phyloP scores from a whole-genome alignment of 768 basidiomycete genomes.

The Gymnopilus junonius region DNA sequence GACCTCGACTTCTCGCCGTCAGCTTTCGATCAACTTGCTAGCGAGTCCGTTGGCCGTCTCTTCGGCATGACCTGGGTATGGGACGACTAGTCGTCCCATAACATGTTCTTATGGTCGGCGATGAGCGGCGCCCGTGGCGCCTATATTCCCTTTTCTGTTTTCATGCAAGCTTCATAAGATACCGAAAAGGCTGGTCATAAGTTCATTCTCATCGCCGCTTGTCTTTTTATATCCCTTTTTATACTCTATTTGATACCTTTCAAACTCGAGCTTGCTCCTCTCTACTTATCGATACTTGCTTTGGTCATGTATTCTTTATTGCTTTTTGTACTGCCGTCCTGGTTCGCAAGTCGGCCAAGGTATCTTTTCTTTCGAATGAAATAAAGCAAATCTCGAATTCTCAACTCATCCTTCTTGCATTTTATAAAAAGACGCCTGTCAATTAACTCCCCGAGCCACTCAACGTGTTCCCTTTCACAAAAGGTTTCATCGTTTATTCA shows the following conservation, averaged over 20 bases:
- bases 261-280: conserved; percentile 32
- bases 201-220: conserved; percentile 19
- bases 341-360: conserved; percentile 19
- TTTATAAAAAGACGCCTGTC: background rate
- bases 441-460: background rate
- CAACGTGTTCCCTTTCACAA: background rate
- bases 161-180: conserved; percentile 21
- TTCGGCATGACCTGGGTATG: conserved; percentile 53
- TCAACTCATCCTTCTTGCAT: background rate
- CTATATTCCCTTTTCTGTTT: conserved; percentile 20
- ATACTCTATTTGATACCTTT: conserved; percentile 20
- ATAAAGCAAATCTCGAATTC: conserved; percentile 8
- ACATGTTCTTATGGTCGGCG: conserved; percentile 19
- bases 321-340: conserved; percentile 10
- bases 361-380: conserved; percentile 12
- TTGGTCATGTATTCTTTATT: conserved; percentile 36
- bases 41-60: conserved; percentile 52
- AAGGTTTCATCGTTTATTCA: conserved; percentile 18
- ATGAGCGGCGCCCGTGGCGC: conserved; percentile 33
- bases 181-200: conserved; percentile 23
- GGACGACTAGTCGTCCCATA: conserved; percentile 30
- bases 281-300: conserved; percentile 32
- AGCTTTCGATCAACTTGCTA: conserved; percentile 58
- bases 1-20: conserved; percentile 68
- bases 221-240: conserved; percentile 16